Evolutionary conservation across 176 grass and related monocot species (phyloP).

Genomic region (Hordeum marinum): DNA sequence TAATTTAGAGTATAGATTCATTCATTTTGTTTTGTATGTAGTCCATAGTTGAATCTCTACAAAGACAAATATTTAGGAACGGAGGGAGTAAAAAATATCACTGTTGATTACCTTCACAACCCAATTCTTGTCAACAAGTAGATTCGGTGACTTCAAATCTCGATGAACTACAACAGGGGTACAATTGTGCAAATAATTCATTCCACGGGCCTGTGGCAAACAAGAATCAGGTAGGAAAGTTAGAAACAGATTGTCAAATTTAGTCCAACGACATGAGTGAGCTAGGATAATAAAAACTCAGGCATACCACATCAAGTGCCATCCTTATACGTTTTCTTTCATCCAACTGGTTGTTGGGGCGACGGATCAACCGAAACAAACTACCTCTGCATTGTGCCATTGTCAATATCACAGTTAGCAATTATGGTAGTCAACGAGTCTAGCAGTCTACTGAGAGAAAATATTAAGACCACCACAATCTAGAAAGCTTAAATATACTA

Average conservation of each 20-base stretch:
- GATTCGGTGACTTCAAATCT: slow-evolving; percentile 96
- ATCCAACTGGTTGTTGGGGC: slow-evolving; percentile 87
- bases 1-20: too few relatives aligned
- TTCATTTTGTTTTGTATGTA: too few relatives aligned
- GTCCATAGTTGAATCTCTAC: too few relatives aligned
- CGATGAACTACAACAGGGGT: slow-evolving; percentile 88
- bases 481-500: background rate
- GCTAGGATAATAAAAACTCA: slow-evolving; percentile 9
- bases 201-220: slow-evolving; percentile 74
- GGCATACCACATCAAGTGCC: slow-evolving; percentile 96
- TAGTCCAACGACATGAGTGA: slow-evolving; percentile 4
- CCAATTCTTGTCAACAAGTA: slow-evolving; percentile 99
- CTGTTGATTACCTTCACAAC: slow-evolving; percentile 81
- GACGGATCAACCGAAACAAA: slow-evolving; percentile 86
- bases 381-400: slow-evolving; percentile 61
- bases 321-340: slow-evolving; percentile 82
- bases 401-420: slow-evolving; percentile 30
- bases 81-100: slow-evolving; percentile 15
- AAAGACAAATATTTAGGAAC: too few relatives aligned
- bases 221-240: slow-evolving; percentile 21
- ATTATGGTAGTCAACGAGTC: slow-evolving; percentile 8
- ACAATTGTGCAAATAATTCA: slow-evolving; percentile 99
- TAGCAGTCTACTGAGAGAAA: slow-evolving; percentile 1
- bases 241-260: background rate
- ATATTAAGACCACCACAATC: slow-evolving; percentile 17